Evolutionary conservation across 2,329 filamentous ascomycete species (phyloP), one percentile per base, ranked within the genome.

Genomic region (Sporothrix protearum): DNA sequence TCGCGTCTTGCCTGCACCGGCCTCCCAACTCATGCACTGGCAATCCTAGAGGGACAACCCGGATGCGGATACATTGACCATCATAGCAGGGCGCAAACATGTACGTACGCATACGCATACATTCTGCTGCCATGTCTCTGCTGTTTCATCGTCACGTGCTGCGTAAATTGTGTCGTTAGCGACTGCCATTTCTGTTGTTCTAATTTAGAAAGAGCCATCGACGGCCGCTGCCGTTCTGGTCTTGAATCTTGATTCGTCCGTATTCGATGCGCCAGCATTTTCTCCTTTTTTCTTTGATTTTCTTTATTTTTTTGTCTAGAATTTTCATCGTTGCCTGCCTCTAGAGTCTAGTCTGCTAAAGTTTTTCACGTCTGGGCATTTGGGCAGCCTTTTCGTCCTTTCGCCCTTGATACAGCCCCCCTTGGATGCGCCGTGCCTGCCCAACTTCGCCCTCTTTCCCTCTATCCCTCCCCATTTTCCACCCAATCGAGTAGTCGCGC

Each of bases 141-240:
- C 8, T 36, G 33, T 36, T 36, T n/a, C n/a, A n/a, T 5, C 47
- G 47, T 42, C 39, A 12, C 39, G 22, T 25, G 49, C 49, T 53
- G n/a, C 10, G 9, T 63, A 8, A 4, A 39, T 25, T 63, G 9
- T 25, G 19, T 14, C 47, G 25, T 12, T 68, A 28, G 47, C 36
- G 25, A n/a, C 64, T 55, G 39, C 47, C 30, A 47, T 14, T 51
- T 33, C 22, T 19, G 39, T 30, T 49, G 68, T 51, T 70, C 68
- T 63, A 70, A 51, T 47, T 51, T 49, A 70, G 53, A 61, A 61
- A 28, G 68, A 69, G 39, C 51, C 36, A 61, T 47, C 28, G 68
- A 59, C 68, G 68, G 68, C 68, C 39, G 68, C 42, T 61, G 68
- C 68, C 68, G 68, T 69, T 70, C 30, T 45, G 51, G 49, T 25